Conservation (phyloP, 352 stramenopile species). For the Phytophthora fragariaefolia region DNA sequence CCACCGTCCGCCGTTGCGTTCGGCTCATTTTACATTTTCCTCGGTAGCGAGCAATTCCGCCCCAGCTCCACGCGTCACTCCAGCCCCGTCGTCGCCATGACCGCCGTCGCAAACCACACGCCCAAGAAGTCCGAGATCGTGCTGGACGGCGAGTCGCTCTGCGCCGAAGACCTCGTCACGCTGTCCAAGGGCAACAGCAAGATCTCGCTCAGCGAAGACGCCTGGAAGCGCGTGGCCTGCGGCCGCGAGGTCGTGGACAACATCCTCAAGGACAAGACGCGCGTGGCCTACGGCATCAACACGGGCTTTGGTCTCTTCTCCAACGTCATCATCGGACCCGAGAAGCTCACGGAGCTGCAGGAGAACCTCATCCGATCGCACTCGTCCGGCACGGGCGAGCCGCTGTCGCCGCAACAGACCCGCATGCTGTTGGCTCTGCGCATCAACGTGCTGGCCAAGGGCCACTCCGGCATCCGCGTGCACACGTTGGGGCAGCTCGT, state of each 20-base stretch:
- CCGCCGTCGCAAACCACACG: slow-evolving; percentile 6
- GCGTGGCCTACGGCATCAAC: slow-evolving; percentile 93
- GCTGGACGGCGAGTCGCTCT: slow-evolving; percentile 75
- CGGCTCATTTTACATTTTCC: slow-evolving; percentile 32
- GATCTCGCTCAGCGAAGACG: slow-evolving; percentile 67
- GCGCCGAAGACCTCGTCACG: slow-evolving; percentile 71
- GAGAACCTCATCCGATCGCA: slow-evolving; percentile 87
- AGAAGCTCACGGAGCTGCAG: slow-evolving; percentile 88
- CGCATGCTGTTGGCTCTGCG: slow-evolving; percentile 89
- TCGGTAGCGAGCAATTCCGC: slow-evolving; percentile 26
- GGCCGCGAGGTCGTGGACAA: slow-evolving; percentile 86
- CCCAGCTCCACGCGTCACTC: too few species aligned
- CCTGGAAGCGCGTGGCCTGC: slow-evolving; percentile 77
- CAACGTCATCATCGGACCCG: slow-evolving; percentile 87
- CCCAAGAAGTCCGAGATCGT: slow-evolving; percentile 40
- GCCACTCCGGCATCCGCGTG: slow-evolving; percentile 84
- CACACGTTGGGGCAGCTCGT: slow-evolving; percentile 83
- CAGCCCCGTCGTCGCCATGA: slow-evolving; percentile 9
- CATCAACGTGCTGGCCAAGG: slow-evolving; percentile 91
- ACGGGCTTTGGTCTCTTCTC: slow-evolving; percentile 93
- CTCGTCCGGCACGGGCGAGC: slow-evolving; percentile 81
- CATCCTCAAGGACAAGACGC: slow-evolving; percentile 81
- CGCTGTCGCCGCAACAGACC: slow-evolving; percentile 74
- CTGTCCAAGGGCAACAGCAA: slow-evolving; percentile 67
- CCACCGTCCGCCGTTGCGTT: slow-evolving; percentile 5